Base-by-base conservation (phyloP, 2,329 filamentous ascomycete species). In the Botrytis byssoidea region DNA sequence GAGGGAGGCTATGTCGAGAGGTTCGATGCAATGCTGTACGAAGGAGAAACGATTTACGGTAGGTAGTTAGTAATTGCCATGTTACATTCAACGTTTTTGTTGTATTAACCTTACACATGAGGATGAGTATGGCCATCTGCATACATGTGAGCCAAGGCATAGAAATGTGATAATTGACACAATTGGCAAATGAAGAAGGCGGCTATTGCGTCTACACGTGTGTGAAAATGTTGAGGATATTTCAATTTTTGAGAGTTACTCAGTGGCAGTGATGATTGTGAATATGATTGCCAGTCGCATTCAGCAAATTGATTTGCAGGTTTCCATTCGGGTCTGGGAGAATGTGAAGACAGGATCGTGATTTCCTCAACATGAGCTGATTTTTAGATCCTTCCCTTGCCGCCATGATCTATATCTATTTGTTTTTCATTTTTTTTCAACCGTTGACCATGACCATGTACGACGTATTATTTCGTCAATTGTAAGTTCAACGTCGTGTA, bases 21-120 rank as follows among this genome's bases (percentile, higher is more conserved):
- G 65, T 40, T 46, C 65, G 65, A 67, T 67, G 46, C 25, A 16
- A 67, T 67, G 65, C 22, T 64, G 61, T 65, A 29, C n/a, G 40
- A 7, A 66, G 44, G 22, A 37, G 44, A 46, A 7, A 37, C 5
- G 64, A 22, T 35, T 51, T 51, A 55, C 25, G 25, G 14, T 55
- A 55, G 51, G n/a, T 16, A n/a, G 12, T 8, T n/a, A 8, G 48
- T 55, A 55, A 8, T 55, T n/a, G 25, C n/a, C 18, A 55, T 51
- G 32, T 51, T n/a, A 18, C 46, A 44, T 51, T 67, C 44, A 67
- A 67, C 44, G 32, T 51, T 55, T 48, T 22, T 67, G 64, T n/a
- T 51, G 64, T 67, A 66, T 67, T n/a, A n/a, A n/a, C n/a, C n/a
- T n/a, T 18, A 67, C 64, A 51, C 4, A 7, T 9, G 46, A n/a